A percentile compares a stretch with the other conserved stretches of the same genome.
These are phyloP conservation scores for Fusarium sambucinum DNA, from an alignment of 2,329 filamentous ascomycete species.

Conservation along the genomic window DNA sequence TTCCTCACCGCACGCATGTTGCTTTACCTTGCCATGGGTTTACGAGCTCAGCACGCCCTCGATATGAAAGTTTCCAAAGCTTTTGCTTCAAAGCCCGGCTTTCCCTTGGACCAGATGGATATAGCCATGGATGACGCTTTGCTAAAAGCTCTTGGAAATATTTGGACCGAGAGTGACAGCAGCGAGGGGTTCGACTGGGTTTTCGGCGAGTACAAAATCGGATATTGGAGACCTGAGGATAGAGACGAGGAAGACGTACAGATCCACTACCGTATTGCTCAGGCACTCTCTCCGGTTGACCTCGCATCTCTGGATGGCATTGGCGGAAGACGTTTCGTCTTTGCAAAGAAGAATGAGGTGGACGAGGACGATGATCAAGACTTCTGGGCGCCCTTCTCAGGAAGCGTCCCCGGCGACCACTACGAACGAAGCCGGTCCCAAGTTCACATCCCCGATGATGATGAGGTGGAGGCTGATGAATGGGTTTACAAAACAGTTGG, in stretches of 20 bases:
- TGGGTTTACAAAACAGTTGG: not conserved
- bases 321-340: not conserved
- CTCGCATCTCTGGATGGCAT: not conserved
- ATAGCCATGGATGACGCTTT: not conserved
- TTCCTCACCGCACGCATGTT: conserved; percentile 2
- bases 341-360: not conserved
- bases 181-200: not conserved
- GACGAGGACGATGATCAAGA: too few species aligned
- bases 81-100: not conserved
- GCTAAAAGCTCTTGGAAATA: not conserved
- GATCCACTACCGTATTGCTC: not conserved
- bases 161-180: not conserved
- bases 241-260: not conserved
- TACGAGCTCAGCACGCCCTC: not conserved
- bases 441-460: not conserved
- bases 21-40: not conserved
- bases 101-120: not conserved
- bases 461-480: not conserved
- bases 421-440: not conserved
- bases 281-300: not conserved
- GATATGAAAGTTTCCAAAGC: not conserved
- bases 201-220: not conserved
- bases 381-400: not conserved
- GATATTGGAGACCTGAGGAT: not conserved
- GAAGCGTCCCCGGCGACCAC: not conserved